phyloP scores from a whole-genome alignment of 352 stramenopile species.

The Globisporangium irregulare region DNA sequence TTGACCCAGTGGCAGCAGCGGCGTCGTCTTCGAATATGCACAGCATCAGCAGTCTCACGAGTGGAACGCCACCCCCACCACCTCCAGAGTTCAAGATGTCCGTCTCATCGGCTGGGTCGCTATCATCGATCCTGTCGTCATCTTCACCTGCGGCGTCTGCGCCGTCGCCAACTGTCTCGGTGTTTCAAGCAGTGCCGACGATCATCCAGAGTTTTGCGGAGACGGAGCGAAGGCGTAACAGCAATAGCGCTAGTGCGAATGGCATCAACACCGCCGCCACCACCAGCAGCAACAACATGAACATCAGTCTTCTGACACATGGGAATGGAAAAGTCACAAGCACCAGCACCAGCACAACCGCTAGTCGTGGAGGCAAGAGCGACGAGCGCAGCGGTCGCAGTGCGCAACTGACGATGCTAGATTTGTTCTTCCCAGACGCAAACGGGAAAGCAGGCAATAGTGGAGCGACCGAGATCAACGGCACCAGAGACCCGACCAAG shows the following conservation, averaged over 20 bases:
- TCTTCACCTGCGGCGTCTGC: slow-evolving; percentile 15
- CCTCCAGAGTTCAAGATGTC: slow-evolving; percentile 13
- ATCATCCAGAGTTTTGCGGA: slow-evolving; percentile 65
- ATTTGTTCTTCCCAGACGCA: slow-evolving; percentile 52
- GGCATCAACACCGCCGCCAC: background rate
- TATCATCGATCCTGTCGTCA: slow-evolving; percentile 20
- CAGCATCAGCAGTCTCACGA: slow-evolving; percentile 21
- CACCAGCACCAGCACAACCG: background rate
- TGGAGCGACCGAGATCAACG: background rate
- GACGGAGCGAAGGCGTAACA: slow-evolving; percentile 30
- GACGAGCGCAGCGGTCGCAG: slow-evolving; percentile 14
- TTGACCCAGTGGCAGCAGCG: background rate
- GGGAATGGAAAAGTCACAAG: slow-evolving; percentile 2
- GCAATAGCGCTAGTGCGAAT: background rate
- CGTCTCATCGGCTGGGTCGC: slow-evolving; percentile 12
- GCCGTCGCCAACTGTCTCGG: slow-evolving; percentile 22
- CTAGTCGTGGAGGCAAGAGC: slow-evolving; percentile 20
- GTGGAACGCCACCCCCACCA: background rate
- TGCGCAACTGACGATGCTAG: slow-evolving; percentile 42
- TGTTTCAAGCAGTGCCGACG: slow-evolving; percentile 56
- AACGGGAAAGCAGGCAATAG: background rate
- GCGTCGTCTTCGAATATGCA: slow-evolving; percentile 6
- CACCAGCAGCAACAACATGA: slow-evolving; percentile 2
- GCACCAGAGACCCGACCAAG: slow-evolving; percentile 13
- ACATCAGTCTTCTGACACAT: slow-evolving; percentile 6